Base-by-base conservation (phyloP, 2,329 filamentous ascomycete species). In the Fonsecaea pedrosoi region DNA sequence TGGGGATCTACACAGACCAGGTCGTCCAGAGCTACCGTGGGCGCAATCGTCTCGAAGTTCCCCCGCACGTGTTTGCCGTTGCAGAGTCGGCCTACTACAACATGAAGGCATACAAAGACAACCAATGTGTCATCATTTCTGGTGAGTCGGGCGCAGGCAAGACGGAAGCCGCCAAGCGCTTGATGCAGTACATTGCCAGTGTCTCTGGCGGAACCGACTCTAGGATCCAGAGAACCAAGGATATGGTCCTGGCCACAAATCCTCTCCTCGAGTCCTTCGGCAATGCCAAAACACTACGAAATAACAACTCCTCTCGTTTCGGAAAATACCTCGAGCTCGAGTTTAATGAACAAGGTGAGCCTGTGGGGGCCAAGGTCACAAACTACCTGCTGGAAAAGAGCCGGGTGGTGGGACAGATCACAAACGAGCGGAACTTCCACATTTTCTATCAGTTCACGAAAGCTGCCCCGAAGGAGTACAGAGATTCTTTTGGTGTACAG, bases 381-480 rank as follows among this genome's bases (percentile, higher is more conserved):
- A 99, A 99, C 79, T 99, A 99, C 76, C 85, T 99, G 30, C 85
- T 99, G 61, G 95, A 99, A 79, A 98, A 98, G 84, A 90, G 92
- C 56, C 87, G 95, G 82, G 95, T 99, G 18, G 93, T 97, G 9
- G 93, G 94, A 15, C 95, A 98, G 82, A 98, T 98, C 73, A 85
- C 83, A 66, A 96, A 97, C 78, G 95, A 99, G 85, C 89, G 95
- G 73, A 98, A 97, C 81, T 99, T 99, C 80, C 95, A 99, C 81
- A 98, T 99, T 75, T 99, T 99, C 79, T 99, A 99, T 81, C 95
- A 99, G 79, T 97, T 98, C 79, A 92, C 95, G 55, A 99, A 98
- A 81, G 93, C 92, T 3, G 94, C 94, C 9, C 91, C 93, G n/a
- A 85, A 90, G 72, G 87, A 90, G 66, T 96, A 98, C 79, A 86